These are phyloP conservation scores for Microascus cirrosus DNA, from an alignment of 2,329 filamentous ascomycete species.

Conservation along the genomic window DNA sequence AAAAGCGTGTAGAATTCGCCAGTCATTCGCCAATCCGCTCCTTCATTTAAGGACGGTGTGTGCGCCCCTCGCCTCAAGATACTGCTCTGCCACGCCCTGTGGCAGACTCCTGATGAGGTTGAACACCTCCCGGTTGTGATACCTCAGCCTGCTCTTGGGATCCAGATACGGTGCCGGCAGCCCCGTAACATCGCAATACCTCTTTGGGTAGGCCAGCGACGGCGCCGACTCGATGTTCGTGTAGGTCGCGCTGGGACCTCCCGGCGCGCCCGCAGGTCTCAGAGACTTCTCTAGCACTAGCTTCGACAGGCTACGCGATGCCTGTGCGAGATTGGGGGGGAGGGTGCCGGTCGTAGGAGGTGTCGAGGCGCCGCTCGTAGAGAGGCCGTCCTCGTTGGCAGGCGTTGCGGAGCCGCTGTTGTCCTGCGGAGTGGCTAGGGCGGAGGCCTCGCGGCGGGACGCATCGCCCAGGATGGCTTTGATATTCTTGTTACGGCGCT, in stretches of 20 bases:
- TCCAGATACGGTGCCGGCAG: constrained; percentile 86
- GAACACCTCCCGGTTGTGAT: constrained; percentile 91
- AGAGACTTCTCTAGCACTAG: constrained; percentile 79
- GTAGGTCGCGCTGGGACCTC: constrained; percentile 70
- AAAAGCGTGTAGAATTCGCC: background rate
- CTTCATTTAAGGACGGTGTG: constrained; percentile 82
- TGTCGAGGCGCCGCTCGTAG: constrained; percentile 47
- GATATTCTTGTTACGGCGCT: constrained; percentile 97
- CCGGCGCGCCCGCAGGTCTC: constrained; percentile 7
- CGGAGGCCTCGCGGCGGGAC: constrained; percentile 78
- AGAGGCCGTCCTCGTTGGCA: constrained; percentile 38
- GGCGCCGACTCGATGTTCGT: constrained; percentile 95
- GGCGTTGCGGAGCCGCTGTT: constrained; percentile 64
- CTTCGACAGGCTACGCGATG: constrained; percentile 74
- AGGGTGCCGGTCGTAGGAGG: constrained; percentile 23
- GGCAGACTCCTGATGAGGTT: constrained; percentile 67
- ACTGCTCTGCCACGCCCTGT: constrained; percentile 76
- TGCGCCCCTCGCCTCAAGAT: constrained; percentile 79
- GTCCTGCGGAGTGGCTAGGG: constrained; percentile 68
- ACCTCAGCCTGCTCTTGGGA: constrained; percentile 86
- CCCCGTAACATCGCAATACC: constrained; percentile 94
- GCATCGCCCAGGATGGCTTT: constrained; percentile 92
- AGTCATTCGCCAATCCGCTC: background rate
- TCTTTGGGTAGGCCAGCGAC: constrained; percentile 70
- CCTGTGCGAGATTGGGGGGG: constrained; percentile 66